Base-by-base conservation (phyloP, 2,329 filamentous ascomycete species). In the Arthrobotrys iridis region DNA sequence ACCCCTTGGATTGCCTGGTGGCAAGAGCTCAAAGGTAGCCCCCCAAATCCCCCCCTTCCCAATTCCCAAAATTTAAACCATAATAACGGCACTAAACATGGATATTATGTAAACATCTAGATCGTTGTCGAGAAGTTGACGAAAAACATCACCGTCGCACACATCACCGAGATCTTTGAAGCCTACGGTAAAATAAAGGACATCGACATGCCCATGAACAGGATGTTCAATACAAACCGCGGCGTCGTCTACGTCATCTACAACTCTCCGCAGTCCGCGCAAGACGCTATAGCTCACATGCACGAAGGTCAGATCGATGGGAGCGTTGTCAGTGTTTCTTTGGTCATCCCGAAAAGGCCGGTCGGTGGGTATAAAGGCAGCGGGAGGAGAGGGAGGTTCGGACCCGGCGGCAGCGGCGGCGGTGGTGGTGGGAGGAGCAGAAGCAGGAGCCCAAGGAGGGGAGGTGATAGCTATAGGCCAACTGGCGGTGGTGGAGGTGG, bases 101-200 rank as follows among this genome's bases (percentile, higher is more conserved):
- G 8, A 10, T 22, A 18, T 60, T 30, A 15, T 60, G 18, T 41
- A n/a, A 6, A n/a, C 15, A 52, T 43, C 15, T 79, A 97, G 92
- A 93, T 99, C 81, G 93, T 99, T 15, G 91, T 99, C 50, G 95
- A 99, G 83, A 93, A 96, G 77, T 86, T 99, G 80, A 96, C 94
- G 2, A 97, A 96, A 82, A 98, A 97, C 80, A 90, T 99, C 79
- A 96, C 92, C 71, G 92, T 94, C 81, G 87, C 88, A 15, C 95
- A 99, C 80, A 85, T 99, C 4, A 87, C 88, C 78, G 95, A 99
- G 81, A 97, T 99, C 74, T 99, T 99, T 81, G 91, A 92, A 55
- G 87, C 88, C 37, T 99, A 95, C 81, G 95, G 95, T 58, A 86
- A 87, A 18, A 96, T 99, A 79, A 88, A 90, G 79, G 92, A 95